Evolutionary conservation across 2,329 filamentous ascomycete species (phyloP).

Genomic region (Shiraia bambusicola): DNA sequence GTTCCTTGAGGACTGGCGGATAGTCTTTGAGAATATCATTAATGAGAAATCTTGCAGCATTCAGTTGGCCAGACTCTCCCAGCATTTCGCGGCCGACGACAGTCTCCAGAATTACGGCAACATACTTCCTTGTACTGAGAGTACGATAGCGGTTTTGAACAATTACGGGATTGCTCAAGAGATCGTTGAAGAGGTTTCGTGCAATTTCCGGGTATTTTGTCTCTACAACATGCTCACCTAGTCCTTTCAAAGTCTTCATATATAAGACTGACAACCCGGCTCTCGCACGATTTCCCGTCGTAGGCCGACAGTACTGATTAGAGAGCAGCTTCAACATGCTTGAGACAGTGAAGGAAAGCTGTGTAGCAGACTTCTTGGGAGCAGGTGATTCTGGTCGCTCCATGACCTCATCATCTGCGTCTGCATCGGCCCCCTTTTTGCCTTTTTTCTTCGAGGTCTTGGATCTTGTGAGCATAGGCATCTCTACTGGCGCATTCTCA

Average conservation of each 20-base stretch:
- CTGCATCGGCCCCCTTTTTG: conserved; percentile 63
- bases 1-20: conserved; percentile 82
- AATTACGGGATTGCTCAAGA: conserved; percentile 75
- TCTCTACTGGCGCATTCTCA: conserved; percentile 51
- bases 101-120: conserved; percentile 80
- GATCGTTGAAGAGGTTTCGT: conserved; percentile 75
- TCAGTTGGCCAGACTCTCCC: conserved; percentile 84
- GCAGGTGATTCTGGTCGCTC: conserved; percentile 72
- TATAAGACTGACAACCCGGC: conserved; percentile 88
- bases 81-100: conserved; percentile 79
- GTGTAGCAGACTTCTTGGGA: conserved; percentile 69
- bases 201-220: conserved; percentile 78
- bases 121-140: conserved; percentile 79
- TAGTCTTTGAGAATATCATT: conserved; percentile 94
- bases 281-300: conserved; percentile 77
- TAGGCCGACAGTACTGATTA: conserved; percentile 73
- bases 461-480: conserved; percentile 51
- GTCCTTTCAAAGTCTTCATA: conserved; percentile 71
- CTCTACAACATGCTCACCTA: conserved; percentile 84
- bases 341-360: conserved; percentile 70
- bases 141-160: conserved; percentile 84
- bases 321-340: conserved; percentile 81
- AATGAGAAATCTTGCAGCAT: conserved; percentile 76
- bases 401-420: conserved; percentile 72
- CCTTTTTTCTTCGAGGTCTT: conserved; percentile 71